Evolutionary conservation across 208 protist species (phyloP), one percentile per base, ranked within the genome.

Genomic region (Leishmania tropica): DNA sequence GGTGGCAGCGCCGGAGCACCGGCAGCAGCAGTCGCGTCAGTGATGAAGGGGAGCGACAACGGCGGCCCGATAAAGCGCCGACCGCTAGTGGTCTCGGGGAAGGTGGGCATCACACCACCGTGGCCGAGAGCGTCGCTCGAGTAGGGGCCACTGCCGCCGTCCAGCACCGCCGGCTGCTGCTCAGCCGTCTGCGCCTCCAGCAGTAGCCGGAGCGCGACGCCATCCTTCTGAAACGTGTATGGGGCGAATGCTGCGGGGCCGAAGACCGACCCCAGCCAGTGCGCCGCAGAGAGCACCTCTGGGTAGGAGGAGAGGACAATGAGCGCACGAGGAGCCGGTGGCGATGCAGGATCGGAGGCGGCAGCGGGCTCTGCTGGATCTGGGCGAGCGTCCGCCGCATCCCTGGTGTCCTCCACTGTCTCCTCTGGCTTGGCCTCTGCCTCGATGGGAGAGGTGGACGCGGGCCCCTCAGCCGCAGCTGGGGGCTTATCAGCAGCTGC

Each of bases 191-290:
- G 13, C 7, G 19, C 53, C 35, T 84, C 73, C 3, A 81, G 58
- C 64, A 93, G 65, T 37, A 80, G 78, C 1, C 78, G 78, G 24
- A 93, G 79, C 11, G 84, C 75, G n/a, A 70, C 78, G 24, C 58
- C 58, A 40, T 87, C 88, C 8, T 82, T 78, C 15, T 83, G 56
- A 70, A 96, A 86, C 3, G 88, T 93, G 62, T 88, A 80, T 1
- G 81, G 81, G 2, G 67, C 28, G 79, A 96, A 96, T 1, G 90
- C 89, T n/a, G 85, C 85, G 1, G 81, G 81, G 60, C 88, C 91
- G 77, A 96, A 96, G 60, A 94, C 83, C 62, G 83, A 56, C 40
- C 81, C 78, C 24, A 96, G 78, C 87, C 85, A 94, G 21, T 76
- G 86, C 58, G 81, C 84, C 40, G 81, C 81, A 19, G 83, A 79